Evolutionary conservation across 345 rosid species (phyloP).

Genomic region (Hibiscus syriacus): DNA sequence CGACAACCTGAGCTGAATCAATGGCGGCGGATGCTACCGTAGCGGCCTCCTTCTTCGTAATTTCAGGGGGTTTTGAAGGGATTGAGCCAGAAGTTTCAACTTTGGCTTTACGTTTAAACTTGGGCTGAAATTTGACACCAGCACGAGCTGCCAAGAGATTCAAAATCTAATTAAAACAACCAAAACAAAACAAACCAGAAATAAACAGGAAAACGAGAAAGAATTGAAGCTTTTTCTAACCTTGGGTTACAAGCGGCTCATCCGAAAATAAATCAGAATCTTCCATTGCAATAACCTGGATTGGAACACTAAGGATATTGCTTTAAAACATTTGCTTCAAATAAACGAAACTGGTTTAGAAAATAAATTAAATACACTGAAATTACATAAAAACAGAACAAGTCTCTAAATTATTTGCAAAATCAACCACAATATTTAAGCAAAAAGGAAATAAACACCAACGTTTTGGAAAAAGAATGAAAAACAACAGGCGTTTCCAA

Average conservation of each 20-base stretch:
- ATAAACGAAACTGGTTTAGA: background rate
- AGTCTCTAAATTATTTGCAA: background rate
- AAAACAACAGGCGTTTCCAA: background rate
- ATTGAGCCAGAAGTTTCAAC: slow-evolving; percentile 5
- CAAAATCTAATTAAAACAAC: slow-evolving; percentile 1
- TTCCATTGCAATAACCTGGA: slow-evolving; percentile 10
- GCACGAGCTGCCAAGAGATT: slow-evolving; percentile 23
- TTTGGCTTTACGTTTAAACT: slow-evolving; percentile 6
- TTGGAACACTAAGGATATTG: background rate
- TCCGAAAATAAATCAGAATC: background rate
- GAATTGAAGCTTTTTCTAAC: slow-evolving; percentile 17
- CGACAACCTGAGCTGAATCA: background rate
- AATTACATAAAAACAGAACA: background rate
- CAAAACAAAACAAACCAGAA: background rate
- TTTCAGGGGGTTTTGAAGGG: background rate
- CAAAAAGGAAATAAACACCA: background rate
- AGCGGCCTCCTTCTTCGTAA: background rate
- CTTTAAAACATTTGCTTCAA: background rate
- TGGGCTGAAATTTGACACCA: slow-evolving; percentile 42
- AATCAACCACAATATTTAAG: background rate
- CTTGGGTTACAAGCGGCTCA: slow-evolving; percentile 16
- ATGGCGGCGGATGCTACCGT: background rate
- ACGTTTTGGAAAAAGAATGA: background rate
- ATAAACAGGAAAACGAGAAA: background rate
- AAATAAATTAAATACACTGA: background rate